Evolutionary conservation across 495 filamentous ascomycete species (phyloP), one percentile per base, ranked within the genome.

Genomic region (Rostrohypoxylon terebratum): DNA sequence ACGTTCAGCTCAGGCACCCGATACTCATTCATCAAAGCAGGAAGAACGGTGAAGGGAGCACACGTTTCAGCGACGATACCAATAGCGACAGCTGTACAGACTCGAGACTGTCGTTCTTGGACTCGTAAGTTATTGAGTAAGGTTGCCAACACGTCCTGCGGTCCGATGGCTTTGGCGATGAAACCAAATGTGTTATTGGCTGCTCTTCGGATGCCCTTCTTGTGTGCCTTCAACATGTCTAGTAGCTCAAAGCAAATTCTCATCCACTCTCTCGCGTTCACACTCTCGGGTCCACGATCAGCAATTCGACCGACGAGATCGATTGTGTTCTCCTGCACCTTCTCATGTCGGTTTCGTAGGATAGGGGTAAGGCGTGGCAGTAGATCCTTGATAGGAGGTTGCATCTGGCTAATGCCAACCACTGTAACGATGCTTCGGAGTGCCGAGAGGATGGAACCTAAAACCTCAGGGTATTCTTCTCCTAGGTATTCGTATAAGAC

Each of bases 1-100:
- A 99, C 95, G 80, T 99, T 99, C 51, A 99, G 89, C 80, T 99
- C 96, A 0, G 96, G 96, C 1, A 98, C 96, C 36, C 96, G 92
- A 81, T 99, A 99, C 81, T 99, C 96, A 84, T 99, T 99, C 96
- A 99, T 99, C 68, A 99, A 83, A 0, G 95, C 96, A 0, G 96
- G 96, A n/a, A 99, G 92, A 4, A 98, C 96, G 1, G 96, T 98
- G 82, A 98, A 99, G 4, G 96, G 96, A 5, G 94, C 94, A 80
- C 96, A 99, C n/a, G 96, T 98, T 82, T 99, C 96, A 44, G 96
- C 96, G n/a, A 99, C 96, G 74, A 99, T 99, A 82, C 94, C 96
- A 68, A 99, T 99, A 68, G 96, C 96, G 40, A 99, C 96, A 61
- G 96, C 96, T 1, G 96, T 98, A 83, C 96, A 98, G 72, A 99